Evolutionary conservation across 192 early-diverging fungal genomes (phyloP), one percentile per base, ranked within the genome.

Genomic region (Backusella australiensis): DNA sequence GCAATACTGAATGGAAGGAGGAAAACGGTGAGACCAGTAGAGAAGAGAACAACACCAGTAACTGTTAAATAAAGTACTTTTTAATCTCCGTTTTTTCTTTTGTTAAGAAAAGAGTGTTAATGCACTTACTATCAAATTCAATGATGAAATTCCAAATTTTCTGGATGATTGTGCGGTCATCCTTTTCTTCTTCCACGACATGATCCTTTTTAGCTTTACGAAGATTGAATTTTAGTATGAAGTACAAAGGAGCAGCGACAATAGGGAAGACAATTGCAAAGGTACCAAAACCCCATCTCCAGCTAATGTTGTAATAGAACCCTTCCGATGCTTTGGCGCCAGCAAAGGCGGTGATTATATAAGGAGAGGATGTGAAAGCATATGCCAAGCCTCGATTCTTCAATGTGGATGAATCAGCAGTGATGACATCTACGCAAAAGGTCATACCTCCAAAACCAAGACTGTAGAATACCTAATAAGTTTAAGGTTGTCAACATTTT

Each of bases 231-330:
- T 63, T 63, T 14, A 63, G 9, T 12, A 63, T 63, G 9, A 63
- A 63, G 9, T 63, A 63, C 12, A 63, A 63, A 63, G 56, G 56
- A 63, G 56, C 56, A 11, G 56, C 56, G 21, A 63, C 56, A 29
- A 63, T 63, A 63, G 56, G 56, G 56, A 63, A 63, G 23, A 63
- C 26, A 63, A 63, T 63, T 23, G 56, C 56, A 63, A 63, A 63
- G 11, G 56, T 63, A 63, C 56, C 56, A 63, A 63, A 63, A 14
- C 56, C 56, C 56, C 56, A 63, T 63, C 56, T 26, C 56, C 56
- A 63, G 12, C 56, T 63, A 14, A 63, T 63, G 23, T 63, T 63
- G 9, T 63, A 23, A 29, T 63, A 63, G 56, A 63, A 63, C 11
- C 56, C 56, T 29, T 63, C 56, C 2, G 56, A 63, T 63, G 56